Base-by-base conservation (phyloP, 805 yeast species). In the Tetrapisispora phaffii region DNA sequence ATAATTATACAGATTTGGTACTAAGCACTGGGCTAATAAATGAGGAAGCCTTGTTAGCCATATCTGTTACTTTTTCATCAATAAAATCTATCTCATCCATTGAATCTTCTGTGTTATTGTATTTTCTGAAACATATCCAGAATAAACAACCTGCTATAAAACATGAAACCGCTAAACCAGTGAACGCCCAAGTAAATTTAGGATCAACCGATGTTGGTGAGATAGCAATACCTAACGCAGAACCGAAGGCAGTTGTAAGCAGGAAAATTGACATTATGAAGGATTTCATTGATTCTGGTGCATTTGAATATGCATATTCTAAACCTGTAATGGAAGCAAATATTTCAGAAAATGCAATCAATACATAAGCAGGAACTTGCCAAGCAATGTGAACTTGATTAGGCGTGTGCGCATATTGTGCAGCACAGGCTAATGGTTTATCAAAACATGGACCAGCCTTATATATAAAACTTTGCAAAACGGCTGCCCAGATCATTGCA, bases 301-400 rank as follows among this genome's bases (percentile, higher is more conserved):
- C 90, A 68, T 84, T 80, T 23, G 88, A 79, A 67, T 82, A 85
- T 15, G 94, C 93, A 59, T 82, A 82, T 67, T 85, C 93, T 53
- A 82, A 74, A 54, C 90, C 90, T 17, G 93, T 83, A 54, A 83
- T 77, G 44, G 85, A 80, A 31, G 89, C 87, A 54, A 84, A 75
- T 51, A 84, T 83, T 64, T 85, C 94, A 15, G 87, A 77, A 43
- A 82, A 59, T 12, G 85, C 90, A 62, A 82, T 79, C 51, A 85
- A 67, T 34, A 82, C 73, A 63, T 84, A 84, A 5, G 87, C 82
- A n/a, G 70, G 65, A 44, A 74, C 70, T 67, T 83, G 89, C 49
- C 78, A 69, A 51, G 85, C 85, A 52, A 85, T 79, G 59, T 81
- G 82, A 39, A 82, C 69, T 42, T 70, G 50, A 40, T 59, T 59